These are phyloP conservation scores for Ephemerocybe angulata DNA, from an alignment of 768 basidiomycete genomes.

Conservation along the genomic window DNA sequence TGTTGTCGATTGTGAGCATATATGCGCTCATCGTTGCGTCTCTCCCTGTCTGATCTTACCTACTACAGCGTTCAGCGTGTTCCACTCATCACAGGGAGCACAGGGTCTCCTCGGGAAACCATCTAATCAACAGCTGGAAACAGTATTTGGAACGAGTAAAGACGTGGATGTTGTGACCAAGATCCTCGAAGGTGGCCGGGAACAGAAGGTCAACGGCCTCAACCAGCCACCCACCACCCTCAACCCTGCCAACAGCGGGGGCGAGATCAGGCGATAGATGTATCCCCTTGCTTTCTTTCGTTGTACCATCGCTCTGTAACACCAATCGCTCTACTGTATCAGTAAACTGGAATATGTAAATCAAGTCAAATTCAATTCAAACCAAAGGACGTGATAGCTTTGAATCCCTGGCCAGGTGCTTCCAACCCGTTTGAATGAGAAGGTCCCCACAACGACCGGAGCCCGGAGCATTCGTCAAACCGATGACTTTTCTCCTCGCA, in stretches of 20 bases:
- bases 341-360: too few species aligned
- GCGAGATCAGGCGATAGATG: not conserved
- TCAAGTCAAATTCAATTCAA: too few species aligned
- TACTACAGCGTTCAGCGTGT: constrained; percentile 62
- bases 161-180: constrained; percentile 58
- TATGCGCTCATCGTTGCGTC: not conserved
- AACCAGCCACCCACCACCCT: constrained; percentile 3
- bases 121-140: constrained; percentile 84
- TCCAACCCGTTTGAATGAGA: too few species aligned
- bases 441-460: too few species aligned
- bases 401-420: too few species aligned
- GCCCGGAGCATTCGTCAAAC: too few species aligned
- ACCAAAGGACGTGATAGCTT: too few species aligned
- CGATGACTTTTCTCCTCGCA: too few species aligned
- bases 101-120: constrained; percentile 74
- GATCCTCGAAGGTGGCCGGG: constrained; percentile 62
- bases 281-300: too few species aligned
- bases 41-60: too few species aligned
- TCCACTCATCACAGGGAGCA: constrained; percentile 65
- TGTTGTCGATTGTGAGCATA: constrained; percentile 73
- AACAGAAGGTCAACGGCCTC: constrained; percentile 43
- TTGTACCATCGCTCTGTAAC: too few species aligned
- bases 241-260: not conserved
- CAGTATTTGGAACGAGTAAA: constrained; percentile 59
- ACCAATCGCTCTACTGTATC: too few species aligned